Evolutionary conservation across 2,329 filamentous ascomycete genomes (phyloP).

Genomic region (Pseudogymnoascus sp.): DNA sequence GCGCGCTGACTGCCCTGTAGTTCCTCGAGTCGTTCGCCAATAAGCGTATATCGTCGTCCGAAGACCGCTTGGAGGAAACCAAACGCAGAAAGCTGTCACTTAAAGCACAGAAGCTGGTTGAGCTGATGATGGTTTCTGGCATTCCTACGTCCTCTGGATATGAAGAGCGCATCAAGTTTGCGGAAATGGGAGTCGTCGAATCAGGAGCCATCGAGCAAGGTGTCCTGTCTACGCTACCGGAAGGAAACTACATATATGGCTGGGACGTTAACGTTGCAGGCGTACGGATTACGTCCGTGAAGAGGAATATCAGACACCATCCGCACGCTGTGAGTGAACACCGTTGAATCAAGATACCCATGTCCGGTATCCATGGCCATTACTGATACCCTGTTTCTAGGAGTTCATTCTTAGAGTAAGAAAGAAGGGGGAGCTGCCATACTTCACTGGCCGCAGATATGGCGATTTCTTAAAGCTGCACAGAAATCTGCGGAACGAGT

Average conservation of each 20-base stretch:
- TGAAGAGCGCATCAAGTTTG: slow-evolving; percentile 93
- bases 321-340: slow-evolving; percentile 68
- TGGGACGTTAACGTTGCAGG: slow-evolving; percentile 97
- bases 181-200: slow-evolving; percentile 94
- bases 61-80: slow-evolving; percentile 91
- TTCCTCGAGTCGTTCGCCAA: slow-evolving; percentile 96
- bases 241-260: slow-evolving; percentile 86
- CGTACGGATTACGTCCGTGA: slow-evolving; percentile 71
- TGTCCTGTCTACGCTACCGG: slow-evolving; percentile 75
- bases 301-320: slow-evolving; percentile 82
- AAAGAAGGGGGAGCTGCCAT: slow-evolving; percentile 64
- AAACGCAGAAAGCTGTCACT: slow-evolving; percentile 86
- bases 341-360: neutral
- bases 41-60: slow-evolving; percentile 94
- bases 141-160: slow-evolving; percentile 94
- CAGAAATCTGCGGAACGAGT: slow-evolving; percentile 70
- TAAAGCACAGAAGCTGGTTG: slow-evolving; percentile 92
- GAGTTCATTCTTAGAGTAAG: slow-evolving; percentile 89
- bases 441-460: slow-evolving; percentile 78
- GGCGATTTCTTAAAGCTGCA: slow-evolving; percentile 79
- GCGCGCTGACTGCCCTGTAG: slow-evolving; percentile 38
- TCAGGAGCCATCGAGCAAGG: slow-evolving; percentile 87
- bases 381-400: slow-evolving; percentile 34
- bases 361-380: neutral
- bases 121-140: slow-evolving; percentile 99